Percentiles rank a stretch among this genome's conserved stretches.
Evolutionary conservation across 2,329 filamentous ascomycete genomes (phyloP).

Genomic region (Pezicula neosporulosa): DNA sequence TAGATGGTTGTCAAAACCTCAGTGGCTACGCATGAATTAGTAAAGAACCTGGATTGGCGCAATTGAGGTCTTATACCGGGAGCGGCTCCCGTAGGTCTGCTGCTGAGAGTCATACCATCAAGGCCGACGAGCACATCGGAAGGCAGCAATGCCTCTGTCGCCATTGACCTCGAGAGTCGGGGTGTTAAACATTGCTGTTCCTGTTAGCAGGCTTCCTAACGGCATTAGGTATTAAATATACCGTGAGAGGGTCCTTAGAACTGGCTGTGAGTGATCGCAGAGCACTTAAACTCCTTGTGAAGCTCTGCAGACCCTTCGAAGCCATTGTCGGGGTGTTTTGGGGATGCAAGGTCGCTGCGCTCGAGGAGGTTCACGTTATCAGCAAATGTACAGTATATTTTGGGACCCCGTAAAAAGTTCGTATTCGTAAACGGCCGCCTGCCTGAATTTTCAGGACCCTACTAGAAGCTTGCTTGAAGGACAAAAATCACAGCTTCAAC

Average conservation of each 20-base stretch:
- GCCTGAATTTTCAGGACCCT: conserved; percentile 1
- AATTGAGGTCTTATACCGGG: neutral
- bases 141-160: conserved; percentile 38
- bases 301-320: conserved; percentile 26
- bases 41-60: neutral
- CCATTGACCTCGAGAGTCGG: conserved; percentile 40
- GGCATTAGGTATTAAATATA: conserved; percentile 16
- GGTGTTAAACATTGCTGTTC: conserved; percentile 40
- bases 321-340: conserved; percentile 23
- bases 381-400: conserved; percentile 13
- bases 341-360: conserved; percentile 10
- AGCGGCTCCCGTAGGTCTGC: conserved; percentile 4
- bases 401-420: conserved; percentile 7
- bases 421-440: neutral
- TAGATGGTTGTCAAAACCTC: conserved; percentile 83
- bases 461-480: conserved; percentile 9
- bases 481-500: conserved; percentile 18
- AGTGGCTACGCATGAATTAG: conserved; percentile 38
- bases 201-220: conserved; percentile 15
- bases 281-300: conserved; percentile 23
- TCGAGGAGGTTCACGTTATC: conserved; percentile 8
- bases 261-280: conserved; percentile 17
- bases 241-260: conserved; percentile 34
- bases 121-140: conserved; percentile 14
- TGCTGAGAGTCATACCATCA: conserved; percentile 8